Base-by-base conservation (phyloP, 352 stramenopile genomes). In the Plasmopara viticola region DNA sequence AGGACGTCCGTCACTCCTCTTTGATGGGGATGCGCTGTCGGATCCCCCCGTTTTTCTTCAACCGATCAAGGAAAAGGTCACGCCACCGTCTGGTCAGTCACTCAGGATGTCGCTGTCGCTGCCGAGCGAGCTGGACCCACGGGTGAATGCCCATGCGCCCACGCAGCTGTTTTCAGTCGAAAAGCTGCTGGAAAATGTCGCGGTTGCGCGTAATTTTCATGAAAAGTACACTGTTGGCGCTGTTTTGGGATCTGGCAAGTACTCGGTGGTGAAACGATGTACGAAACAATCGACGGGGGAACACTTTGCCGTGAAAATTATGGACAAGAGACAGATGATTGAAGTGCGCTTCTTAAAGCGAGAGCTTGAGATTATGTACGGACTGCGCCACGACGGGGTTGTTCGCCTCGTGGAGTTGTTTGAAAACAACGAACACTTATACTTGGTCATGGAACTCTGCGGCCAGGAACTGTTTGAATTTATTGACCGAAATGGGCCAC, bases 331-430 rank as follows among this genome's bases (percentile, higher is more conserved):
- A 15, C 74, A 88, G 64, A 89, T 89, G 71, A 74, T 86, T 39
- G 78, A 89, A 44, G 53, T 86, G 39, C 76, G 80, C 14, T 94
- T 94, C 44, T 64, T 94, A 35, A 89, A 87, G 62, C 78, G 83
- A 20, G 84, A 94, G 58, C 68, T 91, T n/a, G 81, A 91, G 62
- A 91, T 94, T 60, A 86, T 94, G 77, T 83, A 81, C 56, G 71
- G 47, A 0, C 48, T 94, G 20, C 65, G 68, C 14, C 81, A 94
- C 56, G 74, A 87, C 20, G 81, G 81, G 17, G 72, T 94, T 15
- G 79, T 90, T 35, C 77, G 84, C 13, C 67, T 94, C 20, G 38
- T 89, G n/a, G 81, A 82, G 64, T 64, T 94, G 14, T 94, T 84
- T 43, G 76, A 91, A 51, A 79, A 45, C 52, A 81, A 78, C 48